Evolutionary conservation across 257 asterid species (phyloP).

Genomic region (Solanum verrucosum): DNA sequence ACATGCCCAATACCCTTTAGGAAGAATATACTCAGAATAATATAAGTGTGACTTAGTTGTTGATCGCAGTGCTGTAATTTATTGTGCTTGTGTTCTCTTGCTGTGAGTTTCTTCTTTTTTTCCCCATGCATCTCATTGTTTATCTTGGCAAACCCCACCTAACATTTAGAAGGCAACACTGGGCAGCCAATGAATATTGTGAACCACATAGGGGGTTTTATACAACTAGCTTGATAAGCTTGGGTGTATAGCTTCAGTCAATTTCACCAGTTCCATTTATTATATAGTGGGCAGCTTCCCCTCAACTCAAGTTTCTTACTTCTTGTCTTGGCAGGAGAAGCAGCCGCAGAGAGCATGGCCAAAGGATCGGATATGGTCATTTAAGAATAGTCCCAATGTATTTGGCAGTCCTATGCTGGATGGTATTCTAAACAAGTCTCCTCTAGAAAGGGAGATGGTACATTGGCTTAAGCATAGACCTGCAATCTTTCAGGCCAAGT

Average conservation of each 20-base stretch:
- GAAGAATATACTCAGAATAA: neutral
- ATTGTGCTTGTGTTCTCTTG: neutral
- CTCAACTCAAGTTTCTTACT: neutral
- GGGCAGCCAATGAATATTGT: neutral
- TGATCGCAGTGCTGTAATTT: neutral
- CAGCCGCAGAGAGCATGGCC: conserved; percentile 94
- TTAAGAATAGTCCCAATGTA: conserved; percentile 44
- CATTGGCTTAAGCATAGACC: conserved; percentile 88
- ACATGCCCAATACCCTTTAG: neutral
- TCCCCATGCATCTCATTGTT: neutral
- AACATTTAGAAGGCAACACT: neutral
- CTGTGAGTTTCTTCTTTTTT: neutral
- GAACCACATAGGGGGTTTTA: neutral
- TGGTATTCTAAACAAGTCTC: conserved; percentile 43
- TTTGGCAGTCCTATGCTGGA: conserved; percentile 91
- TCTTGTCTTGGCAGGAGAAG: conserved; percentile 53
- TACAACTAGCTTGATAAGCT: neutral
- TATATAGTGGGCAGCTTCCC: neutral
- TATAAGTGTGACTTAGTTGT: neutral
- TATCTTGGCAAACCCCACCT: neutral
- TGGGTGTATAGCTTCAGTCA: neutral
- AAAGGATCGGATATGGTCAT: conserved; percentile 84
- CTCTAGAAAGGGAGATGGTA: conserved; percentile 68
- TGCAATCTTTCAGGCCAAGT: conserved; percentile 60
- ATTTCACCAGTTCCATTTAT: neutral